Evolutionary conservation across 1,139 yeast genomes (phyloP).

Genomic region (Pichia sp.): DNA sequence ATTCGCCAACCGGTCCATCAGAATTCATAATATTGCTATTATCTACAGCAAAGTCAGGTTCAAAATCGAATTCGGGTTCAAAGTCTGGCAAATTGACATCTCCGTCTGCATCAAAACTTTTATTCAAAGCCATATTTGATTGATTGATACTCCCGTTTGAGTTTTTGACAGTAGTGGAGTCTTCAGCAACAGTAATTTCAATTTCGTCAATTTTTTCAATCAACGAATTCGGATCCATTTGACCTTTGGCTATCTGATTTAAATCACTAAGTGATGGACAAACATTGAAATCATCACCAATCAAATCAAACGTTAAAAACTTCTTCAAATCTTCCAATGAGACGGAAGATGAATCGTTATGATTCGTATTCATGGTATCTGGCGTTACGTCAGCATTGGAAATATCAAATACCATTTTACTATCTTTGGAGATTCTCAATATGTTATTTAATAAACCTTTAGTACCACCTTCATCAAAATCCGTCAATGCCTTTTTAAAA

Average conservation of each 20-base stretch:
- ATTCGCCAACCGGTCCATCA: conserved; percentile 2
- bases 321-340: conserved; percentile 1
- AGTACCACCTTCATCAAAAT: conserved; percentile 58
- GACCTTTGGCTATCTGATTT: conserved; percentile 36
- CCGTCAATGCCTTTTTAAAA: conserved; percentile 47
- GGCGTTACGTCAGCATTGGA: not conserved
- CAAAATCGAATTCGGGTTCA: not conserved
- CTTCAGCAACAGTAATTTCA: conserved; percentile 8
- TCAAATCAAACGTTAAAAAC: conserved; percentile 3
- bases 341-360: not conserved
- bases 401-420: conserved; percentile 41
- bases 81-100: too few relatives aligned
- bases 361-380: not conserved
- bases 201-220: conserved; percentile 25
- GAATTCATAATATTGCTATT: not conserved
- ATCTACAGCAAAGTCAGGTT: not conserved
- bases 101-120: too few relatives aligned
- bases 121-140: too few relatives aligned
- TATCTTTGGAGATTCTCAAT: conserved; percentile 37
- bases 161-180: not conserved
- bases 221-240: conserved; percentile 26
- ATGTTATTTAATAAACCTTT: conserved; percentile 46
- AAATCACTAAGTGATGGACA: conserved; percentile 45
- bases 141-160: too few relatives aligned
- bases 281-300: conserved; percentile 23